A percentile compares a stretch with the other conserved stretches of the same genome.
phyloP scores from a whole-genome alignment of 108 stramenopile genomes.

The Parmales sp. region DNA sequence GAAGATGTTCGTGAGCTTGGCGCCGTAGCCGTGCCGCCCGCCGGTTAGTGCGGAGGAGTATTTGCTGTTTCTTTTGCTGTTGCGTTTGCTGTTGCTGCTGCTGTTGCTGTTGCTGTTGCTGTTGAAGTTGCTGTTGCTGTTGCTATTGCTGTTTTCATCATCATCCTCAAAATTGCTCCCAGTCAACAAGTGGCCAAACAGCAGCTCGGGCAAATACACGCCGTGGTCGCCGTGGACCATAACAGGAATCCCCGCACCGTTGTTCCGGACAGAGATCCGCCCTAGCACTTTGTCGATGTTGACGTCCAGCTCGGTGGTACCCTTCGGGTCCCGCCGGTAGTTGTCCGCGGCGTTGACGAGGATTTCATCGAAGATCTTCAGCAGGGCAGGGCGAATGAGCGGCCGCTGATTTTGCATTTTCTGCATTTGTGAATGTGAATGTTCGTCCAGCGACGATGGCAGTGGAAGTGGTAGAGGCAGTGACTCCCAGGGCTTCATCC shows the following conservation, averaged over 20 bases:
- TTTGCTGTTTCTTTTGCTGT: slow-evolving; percentile 2
- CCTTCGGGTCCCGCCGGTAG: slow-evolving; percentile 54
- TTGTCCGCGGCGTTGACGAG: slow-evolving; percentile 90
- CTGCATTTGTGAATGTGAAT: not conserved
- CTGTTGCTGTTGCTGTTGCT: slow-evolving; percentile 73
- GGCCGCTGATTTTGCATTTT: not conserved
- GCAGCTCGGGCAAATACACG: slow-evolving; percentile 21
- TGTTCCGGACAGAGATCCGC: slow-evolving; percentile 60
- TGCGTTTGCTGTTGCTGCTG: too few relatives aligned
- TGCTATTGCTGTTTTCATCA: slow-evolving; percentile 41
- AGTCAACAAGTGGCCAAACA: slow-evolving; percentile 29
- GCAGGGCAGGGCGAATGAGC: slow-evolving; percentile 34
- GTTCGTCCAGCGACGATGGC: not conserved
- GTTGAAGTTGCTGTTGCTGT: slow-evolving; percentile 75
- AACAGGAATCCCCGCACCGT: slow-evolving; percentile 50
- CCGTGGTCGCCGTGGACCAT: slow-evolving; percentile 13
- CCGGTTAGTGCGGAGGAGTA: slow-evolving; percentile 45
- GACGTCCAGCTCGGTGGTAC: slow-evolving; percentile 37
- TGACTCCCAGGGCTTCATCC: too few relatives aligned
- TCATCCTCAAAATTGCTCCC: slow-evolving; percentile 19
- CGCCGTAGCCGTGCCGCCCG: slow-evolving; percentile 80
- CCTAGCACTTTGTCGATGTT: not conserved
- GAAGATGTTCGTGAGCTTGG: slow-evolving; percentile 80
- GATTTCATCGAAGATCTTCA: slow-evolving; percentile 87
- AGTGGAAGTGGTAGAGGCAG: slow-evolving; percentile 2